Evolutionary conservation across 148 eudicot genomes (phyloP), one percentile per base, ranked within the genome.

Genomic region (Rhododendron griersonianum): DNA sequence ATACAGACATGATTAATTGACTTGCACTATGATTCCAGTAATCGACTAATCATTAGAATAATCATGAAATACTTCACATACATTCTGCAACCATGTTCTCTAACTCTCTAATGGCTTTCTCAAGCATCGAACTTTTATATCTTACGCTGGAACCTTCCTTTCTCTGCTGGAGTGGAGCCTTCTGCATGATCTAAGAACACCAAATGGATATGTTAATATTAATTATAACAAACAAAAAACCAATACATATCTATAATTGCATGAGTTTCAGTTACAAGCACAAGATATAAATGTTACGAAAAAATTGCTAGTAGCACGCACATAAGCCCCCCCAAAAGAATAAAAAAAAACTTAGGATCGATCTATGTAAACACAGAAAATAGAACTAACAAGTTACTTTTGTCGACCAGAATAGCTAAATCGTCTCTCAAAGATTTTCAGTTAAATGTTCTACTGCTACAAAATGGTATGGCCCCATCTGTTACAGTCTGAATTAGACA

Each of bases 31-130:
- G 21, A 50, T 28, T 75, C 18, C 73, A 33, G 18, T 21, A 23
- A 86, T 14, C 57, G 7, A 47, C 19, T 9, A 85, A 5, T 47
- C 35, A 78, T 84, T 33, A 81, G 16, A 23, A 87, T 53, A 75
- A 73, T 67, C 23, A 16, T 55, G 37, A 53, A 47, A 37, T 11
- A 50, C 84, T 73, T 85, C 87, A 39, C 94, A 88, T 92, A 98
- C 99, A 95, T 92, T 95, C 98, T 45, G 96, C 98, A 88, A 95
- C 99, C 90, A 92, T 91, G 92, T 92, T 98, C 92, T 94, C 98
- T 87, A 98, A 89, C 84, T 98, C 99, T 89, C 94, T 91, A 81
- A 98, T 87, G 81, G 98, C 94, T 90, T 92, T 98, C 59, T 98
- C 99, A 81, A 98, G 95, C 92, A 89, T 84, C 87, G 93, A 89